Conservation (phyloP, 1,139 yeast genomes). For the Geotrichum cucujoidarum region DNA sequence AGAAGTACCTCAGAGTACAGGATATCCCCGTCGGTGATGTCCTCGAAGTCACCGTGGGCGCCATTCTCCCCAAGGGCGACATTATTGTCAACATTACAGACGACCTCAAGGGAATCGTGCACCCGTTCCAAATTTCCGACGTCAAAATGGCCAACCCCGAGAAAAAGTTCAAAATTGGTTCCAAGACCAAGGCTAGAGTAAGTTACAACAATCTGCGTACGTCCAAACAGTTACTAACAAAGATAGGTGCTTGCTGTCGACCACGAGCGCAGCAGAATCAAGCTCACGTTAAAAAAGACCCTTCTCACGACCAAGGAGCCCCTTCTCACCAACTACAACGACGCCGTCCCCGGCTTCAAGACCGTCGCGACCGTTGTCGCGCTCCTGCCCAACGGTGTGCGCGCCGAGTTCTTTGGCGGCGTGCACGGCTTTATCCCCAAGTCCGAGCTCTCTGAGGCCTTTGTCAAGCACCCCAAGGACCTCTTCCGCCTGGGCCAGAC, state of each 20-base stretch:
- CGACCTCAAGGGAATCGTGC: constrained; percentile 69
- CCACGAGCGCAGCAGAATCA: constrained; percentile 42
- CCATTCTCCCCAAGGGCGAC: constrained; percentile 68
- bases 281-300: constrained; percentile 76
- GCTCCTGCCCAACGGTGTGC: constrained; percentile 60
- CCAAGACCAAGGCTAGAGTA: constrained; percentile 70
- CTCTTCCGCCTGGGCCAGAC: constrained; percentile 83
- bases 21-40: constrained; percentile 76
- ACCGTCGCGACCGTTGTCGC: constrained; percentile 72
- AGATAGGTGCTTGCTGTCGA: constrained; percentile 41
- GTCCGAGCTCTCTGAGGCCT: constrained; percentile 85
- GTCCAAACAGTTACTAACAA: too few relatives aligned
- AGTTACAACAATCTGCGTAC: too few relatives aligned
- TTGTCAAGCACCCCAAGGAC: constrained; percentile 70
- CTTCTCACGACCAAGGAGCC: constrained; percentile 64
- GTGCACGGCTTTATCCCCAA: constrained; percentile 78
- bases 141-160: constrained; percentile 82
- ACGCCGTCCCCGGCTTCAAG: constrained; percentile 54
- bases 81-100: constrained; percentile 61
- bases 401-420: constrained; percentile 72
- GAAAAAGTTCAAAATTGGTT: constrained; percentile 80
- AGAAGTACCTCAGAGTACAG: constrained; percentile 57
- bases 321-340: constrained; percentile 49
- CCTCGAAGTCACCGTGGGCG: constrained; percentile 44
- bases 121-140: constrained; percentile 76